Evolutionary conservation across 345 rosid genomes (phyloP).

Genomic region (Raphanus sativus): DNA sequence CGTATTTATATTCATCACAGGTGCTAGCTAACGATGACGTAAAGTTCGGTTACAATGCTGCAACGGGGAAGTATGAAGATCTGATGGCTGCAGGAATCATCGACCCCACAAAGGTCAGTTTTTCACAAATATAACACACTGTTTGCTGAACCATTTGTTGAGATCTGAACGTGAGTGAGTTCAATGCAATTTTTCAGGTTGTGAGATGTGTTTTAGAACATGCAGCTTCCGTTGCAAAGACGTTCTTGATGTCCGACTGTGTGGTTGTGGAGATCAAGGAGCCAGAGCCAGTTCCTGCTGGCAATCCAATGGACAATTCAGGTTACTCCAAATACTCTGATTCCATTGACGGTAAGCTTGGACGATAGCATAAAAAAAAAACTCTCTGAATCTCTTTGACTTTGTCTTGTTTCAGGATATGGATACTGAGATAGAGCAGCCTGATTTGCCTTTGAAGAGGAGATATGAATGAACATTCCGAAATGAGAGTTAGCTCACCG

Average conservation of each 20-base stretch:
- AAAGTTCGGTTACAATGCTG: slow-evolving; percentile 81
- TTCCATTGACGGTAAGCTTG: neutral
- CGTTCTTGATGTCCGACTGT: slow-evolving; percentile 96
- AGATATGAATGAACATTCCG: slow-evolving; percentile 6
- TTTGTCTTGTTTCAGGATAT: slow-evolving; percentile 25
- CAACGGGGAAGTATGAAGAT: slow-evolving; percentile 91
- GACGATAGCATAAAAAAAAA: neutral
- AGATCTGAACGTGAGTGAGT: neutral
- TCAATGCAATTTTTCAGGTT: slow-evolving; percentile 48
- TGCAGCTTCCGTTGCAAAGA: slow-evolving; percentile 88
- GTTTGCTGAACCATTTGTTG: neutral
- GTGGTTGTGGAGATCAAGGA: slow-evolving; percentile 97
- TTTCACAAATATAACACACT: neutral
- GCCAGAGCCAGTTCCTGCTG: slow-evolving; percentile 65
- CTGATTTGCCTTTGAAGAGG: neutral
- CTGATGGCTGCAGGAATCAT: slow-evolving; percentile 93
- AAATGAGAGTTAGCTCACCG: slow-evolving; percentile 25
- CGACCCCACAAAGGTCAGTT: slow-evolving; percentile 84
- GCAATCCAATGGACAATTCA: slow-evolving; percentile 93
- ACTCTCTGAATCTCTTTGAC: slow-evolving; percentile 6
- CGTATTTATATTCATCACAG: slow-evolving; percentile 41
- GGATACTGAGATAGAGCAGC: slow-evolving; percentile 25
- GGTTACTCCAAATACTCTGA: slow-evolving; percentile 40
- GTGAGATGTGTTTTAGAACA: slow-evolving; percentile 99
- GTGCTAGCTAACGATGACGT: slow-evolving; percentile 71